Evolutionary conservation across 1,284 basidiomycete genomes (phyloP), one percentile per base, ranked within the genome.

Genomic region (Moniliella sp.): DNA sequence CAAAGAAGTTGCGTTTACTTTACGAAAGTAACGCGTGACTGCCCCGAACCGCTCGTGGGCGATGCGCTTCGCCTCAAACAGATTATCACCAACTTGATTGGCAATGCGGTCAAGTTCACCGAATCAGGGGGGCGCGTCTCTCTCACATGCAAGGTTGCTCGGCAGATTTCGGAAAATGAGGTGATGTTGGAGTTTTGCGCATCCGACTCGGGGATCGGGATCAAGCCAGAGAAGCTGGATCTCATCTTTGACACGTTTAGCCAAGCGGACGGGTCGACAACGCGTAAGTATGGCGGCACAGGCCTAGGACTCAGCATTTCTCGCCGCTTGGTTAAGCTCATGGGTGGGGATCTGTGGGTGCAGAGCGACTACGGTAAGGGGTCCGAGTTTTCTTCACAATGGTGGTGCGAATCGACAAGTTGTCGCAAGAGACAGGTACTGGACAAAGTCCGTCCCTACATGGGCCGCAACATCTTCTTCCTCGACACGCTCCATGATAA

Each of bases 201-300:
- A 9, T 77, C 76, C 32, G 91, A 97, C 61, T 93, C 86, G 1
- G 91, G 91, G 44, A 99, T 99, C 54, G 91, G 91, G 39, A 97
- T 99, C 63, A 86, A 91, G 48, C 84, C 86, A 62, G 91, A 97
- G 64, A 97, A 97, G 68, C 66, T 97, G 39, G 88, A 88, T 54
- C 69, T 97, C 59, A 99, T 99, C 59, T 99, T 97, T 64, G 88
- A 99, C 61, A 97, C 91, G 3, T 99, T 99, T 66, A 86, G 83
- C 50, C 91, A 97, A 60, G 91, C 91, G 0, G 91, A 97, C 66
- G 91, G 64, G 5, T 65, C 64, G n/a, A 65, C 64, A 8, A 65
- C 64, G 25, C 39, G 62, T 19, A 91, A 94, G 69, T 94, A 94
- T 50, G 88, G 88, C 43, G 88, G 88, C 28, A 97, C 91, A 0